Evolutionary conservation across 306 rosid species (phyloP).

Genomic region (Lithocarpus polystachyus): DNA sequence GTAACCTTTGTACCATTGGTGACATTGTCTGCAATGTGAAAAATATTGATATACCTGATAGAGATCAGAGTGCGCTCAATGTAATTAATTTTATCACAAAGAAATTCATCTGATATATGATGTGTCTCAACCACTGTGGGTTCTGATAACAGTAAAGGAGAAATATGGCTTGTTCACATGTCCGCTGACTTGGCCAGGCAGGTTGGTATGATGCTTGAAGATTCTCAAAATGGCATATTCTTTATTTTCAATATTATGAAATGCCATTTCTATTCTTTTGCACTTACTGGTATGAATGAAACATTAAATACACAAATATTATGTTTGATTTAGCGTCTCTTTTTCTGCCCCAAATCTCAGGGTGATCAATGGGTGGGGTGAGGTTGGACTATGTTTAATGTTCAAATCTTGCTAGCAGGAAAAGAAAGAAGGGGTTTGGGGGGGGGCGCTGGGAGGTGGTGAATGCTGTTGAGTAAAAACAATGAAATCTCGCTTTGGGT

Average conservation of each 20-base stretch:
- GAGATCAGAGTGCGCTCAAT: constrained; percentile 16
- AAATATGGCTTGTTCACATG: constrained; percentile 78
- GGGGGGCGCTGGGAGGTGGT: no score
- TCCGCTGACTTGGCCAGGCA: constrained; percentile 94
- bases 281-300: not conserved
- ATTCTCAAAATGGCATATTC: constrained; percentile 37
- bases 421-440: not conserved
- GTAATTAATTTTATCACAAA: constrained; percentile 19
- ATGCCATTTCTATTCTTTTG: not conserved
- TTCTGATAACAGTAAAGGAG: constrained; percentile 87
- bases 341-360: constrained; percentile 4
- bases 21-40: constrained; percentile 1
- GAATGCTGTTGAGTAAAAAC: not conserved
- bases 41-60: constrained; percentile 4
- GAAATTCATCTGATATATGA: constrained; percentile 37
- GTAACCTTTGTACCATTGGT: not conserved
- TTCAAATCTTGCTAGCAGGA: not conserved
- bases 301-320: not conserved
- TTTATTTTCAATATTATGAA: constrained; percentile 10
- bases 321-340: not conserved
- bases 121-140: constrained; percentile 88
- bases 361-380: constrained; percentile 1
- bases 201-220: constrained; percentile 69
- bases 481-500: not conserved
- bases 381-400: not conserved